phyloP scores from a whole-genome alignment of 768 basidiomycete species.

The Pleurotus djamor region DNA sequence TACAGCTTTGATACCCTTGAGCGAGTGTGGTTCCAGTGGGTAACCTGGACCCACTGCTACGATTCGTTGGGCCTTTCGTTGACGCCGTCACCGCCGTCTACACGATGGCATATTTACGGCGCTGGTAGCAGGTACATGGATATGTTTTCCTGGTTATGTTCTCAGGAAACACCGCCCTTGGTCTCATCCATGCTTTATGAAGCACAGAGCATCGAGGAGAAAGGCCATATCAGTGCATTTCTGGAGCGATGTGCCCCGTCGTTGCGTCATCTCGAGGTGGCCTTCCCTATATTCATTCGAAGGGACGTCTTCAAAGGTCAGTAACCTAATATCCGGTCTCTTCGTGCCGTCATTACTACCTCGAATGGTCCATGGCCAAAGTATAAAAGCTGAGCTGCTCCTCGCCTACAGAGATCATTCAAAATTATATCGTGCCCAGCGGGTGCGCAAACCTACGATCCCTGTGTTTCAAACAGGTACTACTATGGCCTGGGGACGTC shows the following conservation, averaged over 20 bases:
- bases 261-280: neutral
- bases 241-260: neutral
- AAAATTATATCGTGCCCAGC: neutral
- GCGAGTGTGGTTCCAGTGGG: neutral
- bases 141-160: neutral
- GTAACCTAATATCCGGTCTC: neutral
- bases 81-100: neutral
- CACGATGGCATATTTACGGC: neutral
- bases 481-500: neutral
- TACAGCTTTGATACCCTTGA: neutral
- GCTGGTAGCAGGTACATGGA: neutral
- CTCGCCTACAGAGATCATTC: neutral
- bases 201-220: neutral
- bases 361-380: neutral
- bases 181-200: neutral
- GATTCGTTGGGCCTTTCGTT: neutral
- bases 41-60: neutral
- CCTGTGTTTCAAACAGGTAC: neutral
- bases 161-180: neutral
- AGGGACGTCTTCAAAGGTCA: neutral
- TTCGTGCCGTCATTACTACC: neutral
- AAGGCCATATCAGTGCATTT: neutral
- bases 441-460: neutral
- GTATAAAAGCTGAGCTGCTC: neutral
- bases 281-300: neutral